Base-by-base conservation (phyloP, 768 basidiomycete genomes). In the Galerina marginata region DNA sequence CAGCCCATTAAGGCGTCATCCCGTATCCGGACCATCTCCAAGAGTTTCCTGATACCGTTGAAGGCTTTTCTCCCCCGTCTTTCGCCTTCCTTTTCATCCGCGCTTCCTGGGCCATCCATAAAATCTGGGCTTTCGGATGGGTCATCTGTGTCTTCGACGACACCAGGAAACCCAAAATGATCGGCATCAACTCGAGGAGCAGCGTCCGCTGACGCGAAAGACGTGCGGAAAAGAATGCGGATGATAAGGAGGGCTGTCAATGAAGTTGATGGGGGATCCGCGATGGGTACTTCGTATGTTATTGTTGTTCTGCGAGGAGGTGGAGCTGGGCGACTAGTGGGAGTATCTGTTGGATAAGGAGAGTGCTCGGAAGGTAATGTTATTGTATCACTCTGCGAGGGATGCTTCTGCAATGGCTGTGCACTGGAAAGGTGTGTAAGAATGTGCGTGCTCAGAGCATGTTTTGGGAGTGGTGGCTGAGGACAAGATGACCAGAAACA, bases 101-200 rank as follows among this genome's bases (percentile, higher is more conserved):
- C 66, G 79, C 84, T 62, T 64, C 78, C 62, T 78, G 74, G 68
- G 80, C 78, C 59, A 78, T 86, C 74, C 75, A 81, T 57, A 54
- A 73, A 58, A 74, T 86, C 69, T 58, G 74, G 60, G 6, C 59
- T 72, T 51, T 86, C 84, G 43, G 52, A 26, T 56, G 83, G 81
- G 15, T 89, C 92, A n/a, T 86, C 90, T n/a, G 83, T 81, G 20
- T 91, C 92, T 61, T 93, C 90, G 39, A 92, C 77, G 20, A 92
- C 55, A 0, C 90, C 93, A 5, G 95, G 95, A 72, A 96, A 93
- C 0, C 95, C 95, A 72, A 95, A 96, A 63, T 92, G 91, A 59
- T 96, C 93, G 20, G 84, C 89, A 68, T 92, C 90, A 2, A 81
- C 87, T 26, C 91, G 82, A 36, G 91, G 91, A 0, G 83, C 83